Evolutionary conservation across 306 rosid species (phyloP).

Genomic region (Cotoneaster glaucophyllus): DNA sequence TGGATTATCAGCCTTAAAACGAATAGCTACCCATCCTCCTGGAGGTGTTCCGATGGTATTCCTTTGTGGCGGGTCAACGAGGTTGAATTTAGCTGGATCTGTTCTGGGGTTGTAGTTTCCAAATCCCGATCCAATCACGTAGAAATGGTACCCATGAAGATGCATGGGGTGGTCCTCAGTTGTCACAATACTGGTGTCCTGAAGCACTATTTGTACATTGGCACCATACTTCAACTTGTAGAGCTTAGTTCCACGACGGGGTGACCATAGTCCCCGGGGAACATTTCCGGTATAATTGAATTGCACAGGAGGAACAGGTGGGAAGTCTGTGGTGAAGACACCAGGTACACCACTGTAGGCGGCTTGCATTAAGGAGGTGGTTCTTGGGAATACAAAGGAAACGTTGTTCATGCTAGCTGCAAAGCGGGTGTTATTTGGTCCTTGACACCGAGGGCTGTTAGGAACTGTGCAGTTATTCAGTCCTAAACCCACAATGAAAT

Average conservation of each 20-base stretch:
- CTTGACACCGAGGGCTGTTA: slow-evolving; percentile 86
- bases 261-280: slow-evolving; percentile 64
- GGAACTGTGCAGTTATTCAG: slow-evolving; percentile 74
- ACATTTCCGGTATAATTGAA: slow-evolving; percentile 83
- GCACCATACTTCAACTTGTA: slow-evolving; percentile 66
- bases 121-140: slow-evolving; percentile 74
- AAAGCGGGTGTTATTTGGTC: slow-evolving; percentile 96
- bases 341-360: slow-evolving; percentile 64
- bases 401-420: slow-evolving; percentile 79
- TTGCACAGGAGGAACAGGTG: slow-evolving; percentile 69
- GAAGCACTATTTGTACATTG: slow-evolving; percentile 61
- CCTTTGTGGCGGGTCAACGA: slow-evolving; percentile 69
- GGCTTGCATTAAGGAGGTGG: slow-evolving; percentile 81
- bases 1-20: slow-evolving; percentile 89
- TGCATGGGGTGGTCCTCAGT: slow-evolving; percentile 92
- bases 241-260: slow-evolving; percentile 50
- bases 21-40: slow-evolving; percentile 98
- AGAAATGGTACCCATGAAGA: slow-evolving; percentile 89
- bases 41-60: slow-evolving; percentile 86
- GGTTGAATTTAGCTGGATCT: slow-evolving; percentile 68
- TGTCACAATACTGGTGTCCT: slow-evolving; percentile 81
- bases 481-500: slow-evolving; percentile 70
- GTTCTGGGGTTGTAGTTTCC: slow-evolving; percentile 81
- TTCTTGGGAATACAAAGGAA: slow-evolving; percentile 68
- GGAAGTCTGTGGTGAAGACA: slow-evolving; percentile 76